Evolutionary conservation across 352 stramenopile genomes (phyloP).

Genomic region (Aphanomyces stellatus): DNA sequence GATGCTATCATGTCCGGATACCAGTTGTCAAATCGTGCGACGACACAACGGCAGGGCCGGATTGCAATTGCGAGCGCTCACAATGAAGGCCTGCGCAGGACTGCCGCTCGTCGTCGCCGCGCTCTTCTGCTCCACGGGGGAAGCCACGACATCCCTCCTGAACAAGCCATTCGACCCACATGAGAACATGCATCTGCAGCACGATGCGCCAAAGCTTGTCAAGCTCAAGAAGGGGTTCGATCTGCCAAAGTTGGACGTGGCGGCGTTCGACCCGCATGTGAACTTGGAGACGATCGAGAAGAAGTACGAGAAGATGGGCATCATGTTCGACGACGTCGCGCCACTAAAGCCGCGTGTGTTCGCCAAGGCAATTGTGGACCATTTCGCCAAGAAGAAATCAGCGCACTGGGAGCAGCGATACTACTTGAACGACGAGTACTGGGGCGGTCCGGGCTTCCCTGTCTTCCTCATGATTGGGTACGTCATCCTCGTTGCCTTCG

Average conservation of each 20-base stretch:
- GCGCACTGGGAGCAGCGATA: conserved; percentile 64
- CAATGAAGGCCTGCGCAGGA: too few species aligned
- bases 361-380: not conserved
- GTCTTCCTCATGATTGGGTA: conserved; percentile 67
- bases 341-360: not conserved
- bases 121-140: not conserved
- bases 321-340: not conserved
- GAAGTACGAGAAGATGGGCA: not conserved
- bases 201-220: not conserved
- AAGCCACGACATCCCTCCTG: not conserved
- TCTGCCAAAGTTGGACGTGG: not conserved
- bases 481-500: not conserved
- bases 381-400: not conserved
- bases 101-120: not conserved
- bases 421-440: conserved; percentile 83
- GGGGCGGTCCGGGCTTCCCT: conserved; percentile 28
- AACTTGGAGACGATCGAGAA: not conserved
- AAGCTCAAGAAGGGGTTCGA: not conserved
- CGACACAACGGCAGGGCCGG: too few species aligned
- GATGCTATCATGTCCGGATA: too few species aligned
- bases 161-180: not conserved
- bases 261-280: not conserved
- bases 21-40: too few species aligned
- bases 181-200: not conserved
- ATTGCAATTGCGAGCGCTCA: too few species aligned